A percentile compares a stretch with the other conserved stretches of the same genome.
phyloP scores from a whole-genome alignment of 805 yeast genomes.

The Tetrapisispora nanseiensis region DNA sequence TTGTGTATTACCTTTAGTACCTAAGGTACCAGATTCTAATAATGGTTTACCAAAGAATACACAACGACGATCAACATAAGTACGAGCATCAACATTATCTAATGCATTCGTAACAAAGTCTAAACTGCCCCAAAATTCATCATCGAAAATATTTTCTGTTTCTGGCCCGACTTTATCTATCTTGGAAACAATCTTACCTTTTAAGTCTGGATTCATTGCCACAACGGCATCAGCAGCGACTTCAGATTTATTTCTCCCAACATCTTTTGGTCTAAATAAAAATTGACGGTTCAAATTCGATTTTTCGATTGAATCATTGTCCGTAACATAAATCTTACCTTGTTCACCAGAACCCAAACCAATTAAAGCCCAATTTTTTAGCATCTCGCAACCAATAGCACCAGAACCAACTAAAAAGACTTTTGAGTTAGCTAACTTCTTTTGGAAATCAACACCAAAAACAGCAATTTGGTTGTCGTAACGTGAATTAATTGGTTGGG shows the following conservation, averaged over 20 bases:
- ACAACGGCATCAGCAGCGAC: conserved; percentile 80
- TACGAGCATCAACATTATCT: conserved; percentile 96
- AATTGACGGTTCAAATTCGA: conserved; percentile 95
- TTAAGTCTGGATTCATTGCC: conserved; percentile 76
- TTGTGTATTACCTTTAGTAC: conserved; percentile 97
- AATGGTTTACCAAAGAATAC: conserved; percentile 84
- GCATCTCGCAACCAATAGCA: conserved; percentile 98
- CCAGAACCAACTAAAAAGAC: conserved; percentile 94
- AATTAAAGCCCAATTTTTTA: conserved; percentile 95
- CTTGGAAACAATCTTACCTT: conserved; percentile 63
- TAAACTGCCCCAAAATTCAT: conserved; percentile 71
- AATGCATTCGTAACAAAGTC: conserved; percentile 94
- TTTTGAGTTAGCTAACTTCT: conserved; percentile 60
- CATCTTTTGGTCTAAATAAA: conserved; percentile 88
- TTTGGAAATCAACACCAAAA: conserved; percentile 72
- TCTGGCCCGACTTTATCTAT: conserved; percentile 90
- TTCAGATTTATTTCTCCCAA: conserved; percentile 82
- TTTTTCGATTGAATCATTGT: conserved; percentile 90
- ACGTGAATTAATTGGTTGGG: conserved; percentile 68
- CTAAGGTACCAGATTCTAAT: conserved; percentile 93
- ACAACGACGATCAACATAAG: conserved; percentile 95
- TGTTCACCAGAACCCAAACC: conserved; percentile 89
- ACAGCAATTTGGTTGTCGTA: conserved; percentile 96
- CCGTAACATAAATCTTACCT: conserved; percentile 80
- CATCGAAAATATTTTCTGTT: conserved; percentile 78